Conservation (phyloP, 1,284 basidiomycete genomes). For the Microstroma glucosiphilum region DNA sequence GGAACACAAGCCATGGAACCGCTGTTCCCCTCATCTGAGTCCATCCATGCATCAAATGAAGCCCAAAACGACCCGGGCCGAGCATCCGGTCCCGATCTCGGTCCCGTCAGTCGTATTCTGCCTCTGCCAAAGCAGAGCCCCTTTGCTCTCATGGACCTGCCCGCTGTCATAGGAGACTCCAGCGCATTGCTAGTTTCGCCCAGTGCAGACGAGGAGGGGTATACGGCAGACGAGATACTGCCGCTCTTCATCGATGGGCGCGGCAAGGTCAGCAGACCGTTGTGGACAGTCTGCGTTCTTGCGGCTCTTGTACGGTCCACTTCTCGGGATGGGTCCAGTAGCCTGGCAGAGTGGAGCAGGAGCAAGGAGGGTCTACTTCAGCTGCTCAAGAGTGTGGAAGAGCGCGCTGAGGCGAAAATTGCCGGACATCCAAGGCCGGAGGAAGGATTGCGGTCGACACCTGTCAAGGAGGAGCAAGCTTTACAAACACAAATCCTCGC, state of each 20-base stretch:
- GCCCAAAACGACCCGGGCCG: background rate
- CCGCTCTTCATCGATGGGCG: constrained; percentile 14
- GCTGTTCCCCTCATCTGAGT: no score
- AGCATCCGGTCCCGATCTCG: constrained; percentile 5
- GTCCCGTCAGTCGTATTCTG: background rate
- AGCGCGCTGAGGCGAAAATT: no score
- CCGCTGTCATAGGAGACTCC: background rate
- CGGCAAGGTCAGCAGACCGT: constrained; percentile 4
- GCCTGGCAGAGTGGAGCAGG: no score
- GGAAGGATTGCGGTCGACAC: no score
- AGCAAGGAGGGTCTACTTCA: no score
- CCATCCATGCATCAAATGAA: no score
- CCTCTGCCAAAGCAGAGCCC: background rate
- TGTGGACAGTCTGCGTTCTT: constrained; percentile 11
- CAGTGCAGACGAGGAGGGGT: background rate
- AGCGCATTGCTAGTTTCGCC: background rate
- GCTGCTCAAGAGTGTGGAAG: no score
- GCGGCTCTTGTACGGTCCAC: background rate
- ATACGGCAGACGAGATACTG: background rate
- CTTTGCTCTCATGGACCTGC: background rate
- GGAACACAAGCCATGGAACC: no score
- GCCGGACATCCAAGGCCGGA: no score
- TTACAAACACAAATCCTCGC: no score
- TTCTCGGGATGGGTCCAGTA: no score
- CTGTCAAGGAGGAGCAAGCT: no score